Evolutionary conservation across 768 basidiomycete species (phyloP), one percentile per base, ranked within the genome.

Genomic region (Stropharia rugosoannulata): DNA sequence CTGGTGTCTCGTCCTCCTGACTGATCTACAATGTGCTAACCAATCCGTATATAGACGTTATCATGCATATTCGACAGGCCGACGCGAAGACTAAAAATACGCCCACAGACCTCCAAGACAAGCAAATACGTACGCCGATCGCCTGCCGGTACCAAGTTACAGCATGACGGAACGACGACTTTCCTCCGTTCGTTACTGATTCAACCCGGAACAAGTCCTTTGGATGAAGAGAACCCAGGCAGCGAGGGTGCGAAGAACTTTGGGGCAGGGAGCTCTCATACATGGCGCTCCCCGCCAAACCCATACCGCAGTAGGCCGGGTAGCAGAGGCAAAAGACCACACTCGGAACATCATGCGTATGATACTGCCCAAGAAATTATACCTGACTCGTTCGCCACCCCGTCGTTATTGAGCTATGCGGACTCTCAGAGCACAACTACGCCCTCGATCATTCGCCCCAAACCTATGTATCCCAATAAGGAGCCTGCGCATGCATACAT

Each of bases 41-140:
- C 41, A 37, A 48, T 22, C 46, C 16, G 46, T 51, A 57, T 58
- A 44, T 65, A 90, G 88, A 82, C 80, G 12, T 69, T 90, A 27
- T 74, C 79, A 37, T 75, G 76, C 18, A 66, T 89, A 12, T 87
- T 90, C 65, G 83, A 85, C 22, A 70, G 82, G 51, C 64, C 77
- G 18, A 78, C 83, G 0, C 84, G 86, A 57, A 84, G 78, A 65
- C 63, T 84, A 55, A 86, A 79, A 66, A 73, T 84, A 55, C 64
- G 66, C 5, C 41, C 59, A 32, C 43, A 53, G 42, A 54, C 59
- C 27, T 41, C 12, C 29, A n/a, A 22, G 8, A 8, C 3, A n/a
- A 15, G 16, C 9, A 29, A 9, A 8, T 46, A 13, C 11, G 29
- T 10, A 13, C 8, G 45, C 22, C 11, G 22, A 1, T 13, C 45